phyloP scores from a whole-genome alignment of 2,329 filamentous ascomycete genomes.

The Dactylellina parvicollis region DNA sequence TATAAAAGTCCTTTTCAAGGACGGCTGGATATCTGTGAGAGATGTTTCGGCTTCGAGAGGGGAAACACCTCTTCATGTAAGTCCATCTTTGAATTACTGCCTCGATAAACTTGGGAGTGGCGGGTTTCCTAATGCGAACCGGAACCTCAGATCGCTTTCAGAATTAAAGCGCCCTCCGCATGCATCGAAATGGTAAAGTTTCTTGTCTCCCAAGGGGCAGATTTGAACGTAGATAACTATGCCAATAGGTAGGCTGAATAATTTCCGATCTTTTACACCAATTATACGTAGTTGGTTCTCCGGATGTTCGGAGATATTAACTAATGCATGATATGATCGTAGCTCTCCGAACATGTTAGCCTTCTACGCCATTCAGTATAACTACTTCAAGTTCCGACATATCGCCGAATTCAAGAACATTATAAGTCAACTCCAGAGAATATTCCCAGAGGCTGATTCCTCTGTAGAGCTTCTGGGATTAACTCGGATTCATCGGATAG shows the following conservation, averaged over 20 bases:
- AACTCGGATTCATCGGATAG: neutral
- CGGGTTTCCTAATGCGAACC: neutral
- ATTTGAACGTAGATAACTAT: neutral
- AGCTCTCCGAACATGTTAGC: neutral
- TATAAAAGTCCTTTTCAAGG: neutral
- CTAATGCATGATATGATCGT: neutral
- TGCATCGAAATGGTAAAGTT: neutral
- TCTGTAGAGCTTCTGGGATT: neutral
- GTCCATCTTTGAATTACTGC: neutral
- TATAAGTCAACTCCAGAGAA: neutral
- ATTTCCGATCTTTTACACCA: no score
- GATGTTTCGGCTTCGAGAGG: neutral
- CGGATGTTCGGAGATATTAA: neutral
- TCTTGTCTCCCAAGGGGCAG: neutral
- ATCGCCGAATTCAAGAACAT: neutral
- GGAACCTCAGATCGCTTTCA: no score
- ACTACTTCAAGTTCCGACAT: neutral
- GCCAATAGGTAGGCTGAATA: neutral
- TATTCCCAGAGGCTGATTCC: neutral
- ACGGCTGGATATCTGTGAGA: neutral
- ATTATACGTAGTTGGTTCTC: no score
- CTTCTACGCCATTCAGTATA: neutral
- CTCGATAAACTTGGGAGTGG: neutral
- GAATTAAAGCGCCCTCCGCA: neutral
- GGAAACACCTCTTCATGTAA: slow-evolving; percentile 4